phyloP scores from a whole-genome alignment of 768 basidiomycete species.

The Tephrocybe sp. region DNA sequence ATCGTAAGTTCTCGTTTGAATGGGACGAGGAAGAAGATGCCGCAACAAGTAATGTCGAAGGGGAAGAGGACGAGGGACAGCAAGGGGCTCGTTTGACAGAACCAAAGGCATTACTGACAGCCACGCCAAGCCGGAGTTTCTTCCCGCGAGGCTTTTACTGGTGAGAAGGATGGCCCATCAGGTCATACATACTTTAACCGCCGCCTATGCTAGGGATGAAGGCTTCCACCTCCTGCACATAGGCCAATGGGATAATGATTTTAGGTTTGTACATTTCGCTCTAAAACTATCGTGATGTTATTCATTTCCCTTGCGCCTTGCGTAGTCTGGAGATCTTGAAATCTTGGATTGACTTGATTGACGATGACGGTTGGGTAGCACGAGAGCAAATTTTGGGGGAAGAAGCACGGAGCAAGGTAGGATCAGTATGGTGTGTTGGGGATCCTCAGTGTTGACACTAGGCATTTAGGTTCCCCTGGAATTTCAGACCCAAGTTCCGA shows the following conservation, averaged over 20 bases:
- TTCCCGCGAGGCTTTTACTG: conserved; percentile 99
- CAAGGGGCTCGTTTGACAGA: conserved; percentile 69
- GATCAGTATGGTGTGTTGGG: neutral
- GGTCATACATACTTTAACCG: neutral
- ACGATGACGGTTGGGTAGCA: conserved; percentile 94
- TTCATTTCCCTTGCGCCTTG: neutral
- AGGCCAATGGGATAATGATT: conserved; percentile 90
- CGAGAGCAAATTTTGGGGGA: conserved; percentile 96
- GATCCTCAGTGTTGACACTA: neutral
- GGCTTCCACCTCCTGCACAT: conserved; percentile 94
- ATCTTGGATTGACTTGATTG: conserved; percentile 87
- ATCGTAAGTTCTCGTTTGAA: conserved; percentile 82
- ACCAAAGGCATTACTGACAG: conserved; percentile 77
- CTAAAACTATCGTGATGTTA: neutral
- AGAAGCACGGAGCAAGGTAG: conserved; percentile 92
- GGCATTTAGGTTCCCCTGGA: conserved; percentile 72
- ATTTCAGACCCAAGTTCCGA: conserved; percentile 92
- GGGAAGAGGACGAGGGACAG: conserved; percentile 35
- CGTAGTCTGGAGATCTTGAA: conserved; percentile 82
- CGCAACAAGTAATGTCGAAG: conserved; percentile 24
- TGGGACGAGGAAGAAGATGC: conserved; percentile 74
- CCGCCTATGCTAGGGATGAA: conserved; percentile 70
- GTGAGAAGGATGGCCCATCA: conserved; percentile 30
- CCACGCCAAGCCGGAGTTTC: conserved; percentile 94
- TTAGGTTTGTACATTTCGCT: conserved; percentile 43